Evolutionary conservation across 2,329 filamentous ascomycete species (phyloP), one percentile per base, ranked within the genome.

Genomic region (Magnaporthiopsis rhizophila): DNA sequence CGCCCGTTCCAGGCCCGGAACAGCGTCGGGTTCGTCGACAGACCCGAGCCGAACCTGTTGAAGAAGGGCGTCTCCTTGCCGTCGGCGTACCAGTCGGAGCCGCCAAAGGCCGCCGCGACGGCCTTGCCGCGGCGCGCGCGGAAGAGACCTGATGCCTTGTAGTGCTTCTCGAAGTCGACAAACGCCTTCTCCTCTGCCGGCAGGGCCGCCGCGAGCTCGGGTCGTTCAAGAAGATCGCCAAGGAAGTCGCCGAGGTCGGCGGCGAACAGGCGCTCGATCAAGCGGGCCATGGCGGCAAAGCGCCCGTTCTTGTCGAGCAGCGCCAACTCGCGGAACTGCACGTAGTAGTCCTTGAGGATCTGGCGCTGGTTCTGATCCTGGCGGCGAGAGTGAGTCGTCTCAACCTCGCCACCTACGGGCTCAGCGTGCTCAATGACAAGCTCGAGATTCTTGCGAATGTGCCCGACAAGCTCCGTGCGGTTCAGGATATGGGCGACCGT

Each of bases 381-480:
- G 24, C 60, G 60, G 26, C 60, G 60, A 26, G 60, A 62, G 24
- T 62, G 60, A 61, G 65, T 59, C 66, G 68, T 34, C 66, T 66
- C 69, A 67, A 69, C 66, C 68, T 69, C 64, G 66, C 68, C 26
- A 65, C 65, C 34, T 64, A 66, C 26, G 63, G 65, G 4, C 65
- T 67, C 21, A 64, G 68, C 64, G 21, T 68, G 68, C 28, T 70
- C 68, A 53, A 63, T 62, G 28, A 30, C 28, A 4, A 62, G 60
- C 60, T 62, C 60, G 1, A 62, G 60, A 9, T 62, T 62, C 60
- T 62, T 62, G 26, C 60, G 60, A 11, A 62, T 28, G 28, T 62
- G 45, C 7, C 15, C 2, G 11, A 62, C 15, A 26, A 62, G n/a
- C 7, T 62, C 60, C n/a, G 60, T 30, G 15, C 60, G 60, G 60